Conservation (phyloP, 2,329 filamentous ascomycete genomes). For the Paecilomyces fulvus region DNA sequence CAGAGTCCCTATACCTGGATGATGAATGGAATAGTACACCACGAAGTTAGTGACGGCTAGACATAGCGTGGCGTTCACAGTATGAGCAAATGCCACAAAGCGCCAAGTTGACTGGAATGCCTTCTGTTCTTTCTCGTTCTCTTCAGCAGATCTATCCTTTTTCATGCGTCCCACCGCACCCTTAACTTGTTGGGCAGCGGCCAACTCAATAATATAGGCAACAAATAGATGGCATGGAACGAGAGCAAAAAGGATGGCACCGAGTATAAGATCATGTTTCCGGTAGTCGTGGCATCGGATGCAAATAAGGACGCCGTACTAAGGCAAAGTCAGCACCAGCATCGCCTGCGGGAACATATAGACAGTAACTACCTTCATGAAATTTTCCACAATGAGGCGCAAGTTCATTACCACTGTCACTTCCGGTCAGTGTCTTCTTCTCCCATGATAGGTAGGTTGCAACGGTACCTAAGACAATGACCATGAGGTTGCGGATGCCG, state of each 20-base stretch:
- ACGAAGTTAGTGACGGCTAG: conserved; percentile 72
- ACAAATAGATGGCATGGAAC: conserved; percentile 87
- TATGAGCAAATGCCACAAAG: conserved; percentile 70
- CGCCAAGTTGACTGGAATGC: conserved; percentile 69
- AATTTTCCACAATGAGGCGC: conserved; percentile 91
- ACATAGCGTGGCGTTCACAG: conserved; percentile 72
- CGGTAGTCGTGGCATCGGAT: conserved; percentile 83
- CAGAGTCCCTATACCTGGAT: conserved; percentile 85
- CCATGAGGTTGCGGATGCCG: conserved; percentile 93
- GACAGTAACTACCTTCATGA: conserved; percentile 62
- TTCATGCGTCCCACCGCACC: conserved; percentile 52
- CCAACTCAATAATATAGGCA: conserved; percentile 81
- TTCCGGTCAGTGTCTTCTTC: neutral
- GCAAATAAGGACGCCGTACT: conserved; percentile 95
- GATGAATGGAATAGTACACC: conserved; percentile 85
- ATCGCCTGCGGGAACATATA: neutral
- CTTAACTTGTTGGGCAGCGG: conserved; percentile 71
- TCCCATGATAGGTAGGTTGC: neutral
- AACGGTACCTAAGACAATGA: conserved; percentile 70
- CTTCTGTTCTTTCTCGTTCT: conserved; percentile 51
- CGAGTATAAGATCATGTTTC: conserved; percentile 65
- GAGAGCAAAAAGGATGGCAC: conserved; percentile 69
- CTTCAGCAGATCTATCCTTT: conserved; percentile 48
- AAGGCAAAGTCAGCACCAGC: conserved; percentile 8
- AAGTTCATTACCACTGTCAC: conserved; percentile 77